phyloP scores from a whole-genome alignment of 768 basidiomycete genomes.

The Chalciporus chontae region DNA sequence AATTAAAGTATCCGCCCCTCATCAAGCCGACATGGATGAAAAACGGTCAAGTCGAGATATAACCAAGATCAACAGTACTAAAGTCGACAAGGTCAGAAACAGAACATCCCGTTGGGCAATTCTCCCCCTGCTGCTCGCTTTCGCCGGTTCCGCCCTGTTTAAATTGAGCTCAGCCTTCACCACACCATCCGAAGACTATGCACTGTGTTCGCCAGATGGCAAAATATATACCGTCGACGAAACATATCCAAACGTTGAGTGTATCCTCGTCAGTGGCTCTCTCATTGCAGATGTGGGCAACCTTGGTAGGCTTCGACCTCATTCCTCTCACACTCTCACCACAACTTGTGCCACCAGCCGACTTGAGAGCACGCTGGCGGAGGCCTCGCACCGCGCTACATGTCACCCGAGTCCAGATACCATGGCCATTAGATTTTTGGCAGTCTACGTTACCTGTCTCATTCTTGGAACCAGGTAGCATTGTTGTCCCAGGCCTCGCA shows the following conservation, averaged over 20 bases:
- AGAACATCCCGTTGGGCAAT: not conserved
- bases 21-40: no score
- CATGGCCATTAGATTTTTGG: conserved; percentile 24
- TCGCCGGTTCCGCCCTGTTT: conserved; percentile 9
- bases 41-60: not conserved
- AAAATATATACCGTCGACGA: conserved; percentile 72
- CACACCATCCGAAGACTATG: conserved; percentile 38
- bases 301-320: conserved; percentile 36
- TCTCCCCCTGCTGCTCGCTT: conserved; percentile 4
- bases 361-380: conserved; percentile 25
- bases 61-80: not conserved
- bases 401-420: conserved; percentile 13
- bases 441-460: conserved; percentile 19
- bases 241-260: conserved; percentile 49
- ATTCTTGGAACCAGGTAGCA: conserved; percentile 34
- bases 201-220: conserved; percentile 49
- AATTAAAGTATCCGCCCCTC: no score
- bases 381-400: not conserved
- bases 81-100: not conserved
- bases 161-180: not conserved
- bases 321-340: not conserved
- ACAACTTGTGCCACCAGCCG: conserved; percentile 15
- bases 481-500: conserved; percentile 70
- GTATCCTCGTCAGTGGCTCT: conserved; percentile 51
- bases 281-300: conserved; percentile 47